phyloP scores from a whole-genome alignment of 2,329 filamentous ascomycete species.

The Phoma sp. region DNA sequence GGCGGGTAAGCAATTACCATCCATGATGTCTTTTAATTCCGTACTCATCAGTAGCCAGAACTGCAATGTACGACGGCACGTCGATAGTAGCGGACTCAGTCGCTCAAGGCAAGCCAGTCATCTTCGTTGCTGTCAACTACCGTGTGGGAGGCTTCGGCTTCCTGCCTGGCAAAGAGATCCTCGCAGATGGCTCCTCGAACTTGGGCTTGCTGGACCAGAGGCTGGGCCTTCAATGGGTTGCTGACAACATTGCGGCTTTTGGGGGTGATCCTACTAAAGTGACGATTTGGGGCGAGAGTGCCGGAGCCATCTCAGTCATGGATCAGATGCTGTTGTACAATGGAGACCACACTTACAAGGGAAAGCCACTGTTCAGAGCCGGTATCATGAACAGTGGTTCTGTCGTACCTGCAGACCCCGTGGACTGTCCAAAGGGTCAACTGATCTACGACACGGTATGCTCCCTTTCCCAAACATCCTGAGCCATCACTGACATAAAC shows the following conservation, averaged over 20 bases:
- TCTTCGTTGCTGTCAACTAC: conserved; percentile 82
- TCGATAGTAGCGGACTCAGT: conserved; percentile 52
- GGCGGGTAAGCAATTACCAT: conserved; percentile 24
- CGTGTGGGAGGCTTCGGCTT: conserved; percentile 78
- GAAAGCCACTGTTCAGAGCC: conserved; percentile 74
- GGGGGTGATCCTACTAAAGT: conserved; percentile 81
- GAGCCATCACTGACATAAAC: conserved; percentile 61
- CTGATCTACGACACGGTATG: conserved; percentile 58
- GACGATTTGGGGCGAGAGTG: conserved; percentile 75
- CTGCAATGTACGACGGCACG: conserved; percentile 51
- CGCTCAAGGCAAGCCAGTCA: conserved; percentile 65
- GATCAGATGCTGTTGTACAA: conserved; percentile 78
- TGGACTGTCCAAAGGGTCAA: conserved; percentile 72
- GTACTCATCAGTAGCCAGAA: conserved; percentile 13
- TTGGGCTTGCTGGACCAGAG: conserved; percentile 76
- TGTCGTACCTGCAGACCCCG: conserved; percentile 53
- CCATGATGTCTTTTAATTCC: conserved; percentile 25
- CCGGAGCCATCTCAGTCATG: conserved; percentile 69
- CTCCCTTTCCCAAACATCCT: no score
- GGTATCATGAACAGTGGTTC: conserved; percentile 70
- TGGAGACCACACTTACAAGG: conserved; percentile 76
- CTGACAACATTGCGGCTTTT: conserved; percentile 77
- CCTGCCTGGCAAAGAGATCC: conserved; percentile 70
- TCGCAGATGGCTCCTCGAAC: conserved; percentile 71
- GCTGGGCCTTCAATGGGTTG: conserved; percentile 75